These are phyloP conservation scores for Dinochytrium kinnereticum DNA, from an alignment of 371 early-diverging fungal genomes.

Conservation along the genomic window DNA sequence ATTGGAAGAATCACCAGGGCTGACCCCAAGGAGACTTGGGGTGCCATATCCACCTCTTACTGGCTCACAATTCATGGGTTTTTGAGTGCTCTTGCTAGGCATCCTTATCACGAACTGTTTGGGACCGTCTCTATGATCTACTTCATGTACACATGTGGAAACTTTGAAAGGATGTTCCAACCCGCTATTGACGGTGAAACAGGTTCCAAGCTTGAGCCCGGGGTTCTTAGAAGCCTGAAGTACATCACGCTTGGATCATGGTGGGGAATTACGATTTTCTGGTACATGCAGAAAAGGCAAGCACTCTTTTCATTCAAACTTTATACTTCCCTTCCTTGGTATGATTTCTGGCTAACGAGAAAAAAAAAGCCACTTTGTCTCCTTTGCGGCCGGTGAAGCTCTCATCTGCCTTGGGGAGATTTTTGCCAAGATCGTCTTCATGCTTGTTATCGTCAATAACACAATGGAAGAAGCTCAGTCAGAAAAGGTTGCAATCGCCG, in stretches of 20 bases:
- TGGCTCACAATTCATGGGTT: not conserved
- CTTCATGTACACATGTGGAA: not conserved
- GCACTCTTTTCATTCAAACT: not conserved
- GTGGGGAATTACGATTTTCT: slow-evolving; percentile 6
- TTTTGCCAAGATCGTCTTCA: slow-evolving; percentile 43
- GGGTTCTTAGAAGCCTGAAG: not conserved
- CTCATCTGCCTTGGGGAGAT: slow-evolving; percentile 30
- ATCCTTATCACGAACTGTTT: slow-evolving; percentile 25
- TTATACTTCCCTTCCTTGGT: too few species aligned
- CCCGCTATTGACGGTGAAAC: slow-evolving; percentile 23
- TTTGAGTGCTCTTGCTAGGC: slow-evolving; percentile 13
- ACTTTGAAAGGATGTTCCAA: slow-evolving; percentile 19
- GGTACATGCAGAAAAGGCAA: slow-evolving; percentile 17
- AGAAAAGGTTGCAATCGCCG: slow-evolving; percentile 34
- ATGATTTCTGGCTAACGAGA: not conserved
- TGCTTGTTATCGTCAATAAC: slow-evolving; percentile 36
- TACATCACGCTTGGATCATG: slow-evolving; percentile 4
- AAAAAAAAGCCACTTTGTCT: slow-evolving; percentile 16
- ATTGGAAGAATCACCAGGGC: slow-evolving; percentile 14
- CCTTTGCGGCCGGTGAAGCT: slow-evolving; percentile 35
- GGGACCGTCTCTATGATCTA: not conserved
- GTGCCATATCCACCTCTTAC: slow-evolving; percentile 10
- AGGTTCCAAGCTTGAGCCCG: not conserved
- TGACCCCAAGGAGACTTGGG: slow-evolving; percentile 2
- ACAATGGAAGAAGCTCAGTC: slow-evolving; percentile 39